Base-by-base conservation (phyloP, 1,284 basidiomycete species). In the Tilletia walkeri region DNA sequence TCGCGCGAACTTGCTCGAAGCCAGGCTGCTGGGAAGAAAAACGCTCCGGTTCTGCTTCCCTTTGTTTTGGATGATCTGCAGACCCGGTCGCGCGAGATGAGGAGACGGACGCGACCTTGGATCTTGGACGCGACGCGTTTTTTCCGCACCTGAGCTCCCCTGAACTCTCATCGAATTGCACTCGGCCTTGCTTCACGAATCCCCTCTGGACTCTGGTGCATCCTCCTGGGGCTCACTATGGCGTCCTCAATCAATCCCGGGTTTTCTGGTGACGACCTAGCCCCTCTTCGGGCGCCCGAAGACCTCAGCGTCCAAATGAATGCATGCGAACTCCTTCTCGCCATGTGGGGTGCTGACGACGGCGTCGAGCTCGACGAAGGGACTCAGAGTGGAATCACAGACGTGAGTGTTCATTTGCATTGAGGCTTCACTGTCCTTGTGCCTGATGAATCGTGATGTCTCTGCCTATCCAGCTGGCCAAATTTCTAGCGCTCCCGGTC, bases 321-420 rank as follows among this genome's bases (percentile, higher is more conserved):
- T 1, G 66, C 75, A 1, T 67, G 77, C 69, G 74, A 78, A 59
- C 66, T 78, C 20, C 66, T 78, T 16, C 66, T 70, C 10, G 73
- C 77, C 54, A 78, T 78, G 77, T 78, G 77, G 77, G 67, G 66
- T 4, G 75, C 73, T 0, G 49, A 54, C 5, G 74, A 73, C 54
- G 75, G 76, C 49, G 65, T 78, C 0, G 16, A 24, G 4, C 45
- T 78, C 30, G 73, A 72, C 16, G 72, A 75, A 20, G 10, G 4
- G 36, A 39, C 36, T 39, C 38, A 53, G 36, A 49, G 9, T 30
- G 47, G 20, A 18, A 69, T 50, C 41, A 63, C 34, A 18, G 66
- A 50, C 20, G 69, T 66, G 54, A 65, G 68, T 65, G 24, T 18
- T 30, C 10, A 67, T 74, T 5, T 45, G 59, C 24, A 30, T 30